These are phyloP conservation scores for Pleurotus platypus DNA, from an alignment of 768 basidiomycete species.

Conservation along the genomic window DNA sequence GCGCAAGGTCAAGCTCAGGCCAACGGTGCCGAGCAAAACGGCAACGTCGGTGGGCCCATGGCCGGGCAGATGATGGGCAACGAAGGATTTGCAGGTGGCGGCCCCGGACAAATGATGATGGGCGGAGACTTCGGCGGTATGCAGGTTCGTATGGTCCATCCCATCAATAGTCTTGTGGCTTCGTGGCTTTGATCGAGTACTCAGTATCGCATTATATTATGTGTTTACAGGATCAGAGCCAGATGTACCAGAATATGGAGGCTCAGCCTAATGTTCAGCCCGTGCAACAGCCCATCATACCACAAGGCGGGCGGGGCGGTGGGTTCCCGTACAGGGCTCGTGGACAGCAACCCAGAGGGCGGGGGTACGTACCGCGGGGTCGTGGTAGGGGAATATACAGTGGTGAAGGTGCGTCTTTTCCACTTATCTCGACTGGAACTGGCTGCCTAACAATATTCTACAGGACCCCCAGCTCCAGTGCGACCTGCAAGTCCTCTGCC, in stretches of 20 bases:
- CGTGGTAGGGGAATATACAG: slow-evolving; percentile 39
- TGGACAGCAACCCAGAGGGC: slow-evolving; percentile 20
- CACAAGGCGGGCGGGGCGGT: slow-evolving; percentile 31
- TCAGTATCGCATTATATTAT: slow-evolving; percentile 4
- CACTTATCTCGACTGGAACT: no score
- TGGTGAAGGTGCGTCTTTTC: slow-evolving; percentile 25
- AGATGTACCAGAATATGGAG: slow-evolving; percentile 64
- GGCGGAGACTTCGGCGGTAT: slow-evolving; percentile 58
- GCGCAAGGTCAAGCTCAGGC: slow-evolving; percentile 26
- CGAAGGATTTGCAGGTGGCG: slow-evolving; percentile 36
- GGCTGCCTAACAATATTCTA: slow-evolving; percentile 6
- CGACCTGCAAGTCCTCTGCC: slow-evolving; percentile 83
- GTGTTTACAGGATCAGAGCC: slow-evolving; percentile 48
- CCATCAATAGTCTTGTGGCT: slow-evolving; percentile 20
- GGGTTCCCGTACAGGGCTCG: slow-evolving; percentile 34
- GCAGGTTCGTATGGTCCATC: slow-evolving; percentile 51
- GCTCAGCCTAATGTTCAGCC: slow-evolving; percentile 34
- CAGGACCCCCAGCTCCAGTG: slow-evolving; percentile 50
- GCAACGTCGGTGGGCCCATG: slow-evolving; percentile 27
- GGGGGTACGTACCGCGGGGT: slow-evolving; percentile 24
- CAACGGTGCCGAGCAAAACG: slow-evolving; percentile 11
- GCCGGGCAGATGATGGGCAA: slow-evolving; percentile 40
- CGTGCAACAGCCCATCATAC: slow-evolving; percentile 26
- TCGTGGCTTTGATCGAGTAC: background rate
- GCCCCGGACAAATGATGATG: slow-evolving; percentile 56